phyloP scores from a whole-genome alignment of 345 rosid species.

The Ricinus communis region DNA sequence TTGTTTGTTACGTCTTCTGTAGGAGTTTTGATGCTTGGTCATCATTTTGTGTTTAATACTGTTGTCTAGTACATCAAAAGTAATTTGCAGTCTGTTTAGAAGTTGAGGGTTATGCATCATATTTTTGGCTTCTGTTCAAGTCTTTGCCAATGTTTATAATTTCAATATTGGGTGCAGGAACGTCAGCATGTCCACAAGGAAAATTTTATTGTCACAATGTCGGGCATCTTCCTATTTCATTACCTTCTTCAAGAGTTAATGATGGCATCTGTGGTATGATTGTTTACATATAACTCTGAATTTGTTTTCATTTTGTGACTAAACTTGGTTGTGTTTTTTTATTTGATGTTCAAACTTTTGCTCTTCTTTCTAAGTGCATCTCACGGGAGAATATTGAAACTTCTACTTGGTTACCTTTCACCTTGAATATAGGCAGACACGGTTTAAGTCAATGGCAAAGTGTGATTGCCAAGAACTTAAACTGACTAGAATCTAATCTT shows the following conservation, averaged over 20 bases:
- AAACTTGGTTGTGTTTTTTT: not conserved
- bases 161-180: constrained; percentile 46
- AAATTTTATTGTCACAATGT: constrained; percentile 77
- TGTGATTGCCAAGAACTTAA: not conserved
- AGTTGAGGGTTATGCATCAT: not conserved
- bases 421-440: not conserved
- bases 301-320: not conserved
- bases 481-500: not conserved
- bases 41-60: not conserved
- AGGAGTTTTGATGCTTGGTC: not conserved
- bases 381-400: not conserved
- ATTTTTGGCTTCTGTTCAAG: not conserved
- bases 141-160: not conserved
- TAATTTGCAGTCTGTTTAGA: not conserved
- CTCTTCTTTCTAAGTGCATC: not conserved
- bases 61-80: not conserved
- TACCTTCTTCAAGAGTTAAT: constrained; percentile 85
- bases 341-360: not conserved
- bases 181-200: constrained; percentile 85
- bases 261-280: constrained; percentile 87
- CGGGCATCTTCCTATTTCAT: constrained; percentile 52
- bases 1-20: constrained; percentile 1
- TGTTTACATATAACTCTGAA: not conserved
- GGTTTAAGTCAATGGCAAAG: not conserved
- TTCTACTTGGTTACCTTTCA: not conserved